phyloP scores from a whole-genome alignment of 768 basidiomycete species.

The Crucibulum laeve region DNA sequence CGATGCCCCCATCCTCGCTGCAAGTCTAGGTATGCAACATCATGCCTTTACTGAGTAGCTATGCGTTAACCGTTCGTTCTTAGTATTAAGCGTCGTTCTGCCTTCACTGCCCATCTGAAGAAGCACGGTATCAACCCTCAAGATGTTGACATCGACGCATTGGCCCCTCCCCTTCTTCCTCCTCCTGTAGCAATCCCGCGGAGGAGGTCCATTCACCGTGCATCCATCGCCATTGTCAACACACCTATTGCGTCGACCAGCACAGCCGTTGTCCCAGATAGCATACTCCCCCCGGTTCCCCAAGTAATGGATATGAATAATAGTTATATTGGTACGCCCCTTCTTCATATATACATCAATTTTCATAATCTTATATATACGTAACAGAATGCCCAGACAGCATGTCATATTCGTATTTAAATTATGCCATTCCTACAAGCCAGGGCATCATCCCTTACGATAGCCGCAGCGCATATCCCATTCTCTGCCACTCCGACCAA shows the following conservation, averaged over 20 bases:
- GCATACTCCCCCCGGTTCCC: too few relatives aligned
- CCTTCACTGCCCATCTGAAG: conserved; percentile 50
- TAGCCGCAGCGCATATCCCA: too few relatives aligned
- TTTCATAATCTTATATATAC: too few relatives aligned
- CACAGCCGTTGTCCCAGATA: too few relatives aligned
- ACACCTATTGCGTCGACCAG: neutral
- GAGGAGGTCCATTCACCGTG: conserved; percentile 5
- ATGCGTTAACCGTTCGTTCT: conserved; percentile 4
- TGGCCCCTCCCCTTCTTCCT: conserved; percentile 22
- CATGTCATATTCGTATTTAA: too few relatives aligned
- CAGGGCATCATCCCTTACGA: too few relatives aligned
- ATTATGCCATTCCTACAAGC: too few relatives aligned
- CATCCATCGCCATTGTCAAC: neutral
- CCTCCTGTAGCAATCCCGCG: conserved; percentile 9
- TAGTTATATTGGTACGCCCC: too few relatives aligned
- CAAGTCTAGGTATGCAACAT: conserved; percentile 36
- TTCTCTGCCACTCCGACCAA: too few relatives aligned
- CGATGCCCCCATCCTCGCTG: conserved; percentile 43
- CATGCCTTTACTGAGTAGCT: conserved; percentile 1
- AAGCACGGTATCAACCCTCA: conserved; percentile 39
- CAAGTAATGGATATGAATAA: too few relatives aligned
- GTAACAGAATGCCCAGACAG: too few relatives aligned
- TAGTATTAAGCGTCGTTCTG: conserved; percentile 64
- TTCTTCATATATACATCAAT: too few relatives aligned
- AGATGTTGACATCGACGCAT: conserved; percentile 23